These are phyloP conservation scores for Nidularia pulvinata DNA, from an alignment of 768 basidiomycete species.

Conservation along the genomic window DNA sequence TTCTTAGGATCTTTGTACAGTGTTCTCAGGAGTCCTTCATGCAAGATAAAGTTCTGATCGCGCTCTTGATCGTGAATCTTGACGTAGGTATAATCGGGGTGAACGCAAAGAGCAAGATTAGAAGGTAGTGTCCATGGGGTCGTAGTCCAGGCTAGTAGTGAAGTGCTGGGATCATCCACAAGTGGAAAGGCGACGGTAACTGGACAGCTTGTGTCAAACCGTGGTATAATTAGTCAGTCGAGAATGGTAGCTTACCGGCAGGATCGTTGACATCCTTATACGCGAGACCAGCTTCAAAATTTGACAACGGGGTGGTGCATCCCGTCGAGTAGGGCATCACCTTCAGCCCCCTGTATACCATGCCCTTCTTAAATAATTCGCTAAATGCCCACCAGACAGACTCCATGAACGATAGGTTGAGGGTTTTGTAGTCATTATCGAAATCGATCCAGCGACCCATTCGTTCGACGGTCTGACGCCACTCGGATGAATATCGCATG, in stretches of 20 bases:
- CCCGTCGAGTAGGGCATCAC: slow-evolving; percentile 99
- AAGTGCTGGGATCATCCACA: slow-evolving; percentile 89
- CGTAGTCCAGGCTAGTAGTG: slow-evolving; percentile 96
- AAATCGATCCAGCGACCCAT: slow-evolving; percentile 99
- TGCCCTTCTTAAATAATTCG: slow-evolving; percentile 87
- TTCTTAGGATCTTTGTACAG: slow-evolving; percentile 98
- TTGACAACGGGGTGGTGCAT: slow-evolving; percentile 93
- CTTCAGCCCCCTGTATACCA: slow-evolving; percentile 91
- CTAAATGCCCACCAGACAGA: slow-evolving; percentile 99
- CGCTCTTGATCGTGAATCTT: slow-evolving; percentile 93
- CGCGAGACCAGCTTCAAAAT: slow-evolving; percentile 94
- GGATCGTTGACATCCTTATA: slow-evolving; percentile 96
- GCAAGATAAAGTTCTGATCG: slow-evolving; percentile 88
- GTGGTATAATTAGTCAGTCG: neutral
- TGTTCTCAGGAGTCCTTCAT: slow-evolving; percentile 83
- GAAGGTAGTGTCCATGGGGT: slow-evolving; percentile 99
- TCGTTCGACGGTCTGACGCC: slow-evolving; percentile 93
- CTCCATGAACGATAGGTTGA: slow-evolving; percentile 95
- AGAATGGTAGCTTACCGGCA: slow-evolving; percentile 52
- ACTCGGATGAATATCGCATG: slow-evolving; percentile 95
- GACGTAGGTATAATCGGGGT: slow-evolving; percentile 95
- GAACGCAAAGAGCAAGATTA: slow-evolving; percentile 93
- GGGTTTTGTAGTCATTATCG: slow-evolving; percentile 98
- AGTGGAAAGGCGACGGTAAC: slow-evolving; percentile 94
- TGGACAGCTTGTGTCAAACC: slow-evolving; percentile 16